phyloP scores from a whole-genome alignment of 164 flowering plant genomes.

The Aristolochia contorta region DNA sequence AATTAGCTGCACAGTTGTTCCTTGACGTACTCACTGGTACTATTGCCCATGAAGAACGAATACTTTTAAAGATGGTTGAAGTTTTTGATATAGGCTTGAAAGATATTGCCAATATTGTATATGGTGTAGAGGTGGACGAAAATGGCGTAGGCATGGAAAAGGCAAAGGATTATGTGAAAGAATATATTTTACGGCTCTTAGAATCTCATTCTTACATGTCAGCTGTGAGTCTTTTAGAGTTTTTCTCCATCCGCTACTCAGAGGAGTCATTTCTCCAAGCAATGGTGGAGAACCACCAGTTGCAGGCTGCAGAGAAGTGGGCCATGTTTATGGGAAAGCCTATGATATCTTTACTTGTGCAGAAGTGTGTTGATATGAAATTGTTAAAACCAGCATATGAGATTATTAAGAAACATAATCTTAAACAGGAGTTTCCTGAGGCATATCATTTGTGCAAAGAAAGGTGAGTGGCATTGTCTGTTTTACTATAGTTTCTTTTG shows the following conservation, averaged over 20 bases:
- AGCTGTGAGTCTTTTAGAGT: conserved; percentile 62
- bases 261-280: conserved; percentile 54
- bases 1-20: conserved; percentile 55
- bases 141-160: conserved; percentile 28
- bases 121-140: conserved; percentile 20
- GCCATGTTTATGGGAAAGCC: conserved; percentile 85
- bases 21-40: conserved; percentile 33
- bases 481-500: neutral
- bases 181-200: conserved; percentile 38
- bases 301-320: conserved; percentile 89
- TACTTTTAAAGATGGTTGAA: conserved; percentile 56
- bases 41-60: conserved; percentile 42
- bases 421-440: conserved; percentile 68
- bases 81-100: conserved; percentile 43
- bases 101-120: conserved; percentile 40
- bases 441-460: conserved; percentile 57
- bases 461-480: conserved; percentile 29
- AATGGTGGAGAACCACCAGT: conserved; percentile 52
- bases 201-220: conserved; percentile 57
- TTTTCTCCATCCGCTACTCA: conserved; percentile 53
- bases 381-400: conserved; percentile 52
- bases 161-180: conserved; percentile 30
- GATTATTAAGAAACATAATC: conserved; percentile 60
- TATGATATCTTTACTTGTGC: conserved; percentile 55
- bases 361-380: conserved; percentile 51